Base-by-base conservation (phyloP, 176 grass and related monocot genomes). In the Phoenix roebelenii region DNA sequence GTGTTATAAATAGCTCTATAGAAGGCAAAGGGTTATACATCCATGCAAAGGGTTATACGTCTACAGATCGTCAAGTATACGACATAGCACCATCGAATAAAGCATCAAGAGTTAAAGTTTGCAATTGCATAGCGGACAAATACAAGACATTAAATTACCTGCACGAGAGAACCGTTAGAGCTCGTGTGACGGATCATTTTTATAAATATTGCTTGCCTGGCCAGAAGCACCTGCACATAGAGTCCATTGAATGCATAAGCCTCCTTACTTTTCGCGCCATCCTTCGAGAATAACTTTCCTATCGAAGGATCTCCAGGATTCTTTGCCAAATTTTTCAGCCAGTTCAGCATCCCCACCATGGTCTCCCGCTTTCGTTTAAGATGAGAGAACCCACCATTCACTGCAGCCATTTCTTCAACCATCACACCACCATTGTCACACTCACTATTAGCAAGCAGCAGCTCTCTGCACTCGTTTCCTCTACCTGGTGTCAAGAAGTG, bases 281-380 rank as follows among this genome's bases (percentile, higher is more conserved):
- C 57, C 25, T 14, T 49, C 25, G 10, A 17, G n/a, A 17, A 28
- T 4, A 6, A 63, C 16, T 59, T 19, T 62, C 20, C 51, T 30
- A 32, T 25, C 29, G 9, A 60, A 71, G 39, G 18, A 44, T 77
- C 49, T 0, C 2, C 57, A 52, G 63, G 29, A 61, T 63, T 72
- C 32, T 69, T 25, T 1, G 86, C 78, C 0, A 81, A 32, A 54
- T 60, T 64, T 50, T 62, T 78, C 54, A 79, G 54, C 86, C 81
- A 85, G 22, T 25, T 63, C 23, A 89, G 63, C 81, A 81, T 69
- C 58, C 74, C 81, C 10, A 49, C 77, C 20, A 89, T 15, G 61
- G 73, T 57, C 0, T 68, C 63, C 50, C 66, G 53, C 71, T 85
- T 81, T 66, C 86, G 75, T 74, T 85, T 89, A 26, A 19, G 57